Percentiles rank a stretch among this genome's conserved stretches.
These are phyloP conservation scores for Pisolithus thermaeus DNA, from an alignment of 1,284 basidiomycete genomes.

Conservation along the genomic window DNA sequence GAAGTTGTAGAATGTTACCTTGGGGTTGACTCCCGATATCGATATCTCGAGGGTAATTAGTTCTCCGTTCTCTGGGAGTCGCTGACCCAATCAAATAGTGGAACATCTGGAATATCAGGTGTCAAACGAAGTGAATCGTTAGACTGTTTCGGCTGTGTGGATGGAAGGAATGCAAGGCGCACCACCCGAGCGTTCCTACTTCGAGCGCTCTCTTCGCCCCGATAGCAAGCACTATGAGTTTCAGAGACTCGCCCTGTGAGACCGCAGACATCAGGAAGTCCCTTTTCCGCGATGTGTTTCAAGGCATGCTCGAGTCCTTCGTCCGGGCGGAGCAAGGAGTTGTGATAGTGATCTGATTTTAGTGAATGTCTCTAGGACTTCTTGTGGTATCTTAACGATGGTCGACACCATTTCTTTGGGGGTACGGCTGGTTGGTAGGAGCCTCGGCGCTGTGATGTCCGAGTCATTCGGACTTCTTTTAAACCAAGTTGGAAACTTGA, in stretches of 20 bases:
- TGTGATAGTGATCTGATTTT: slow-evolving; percentile 22
- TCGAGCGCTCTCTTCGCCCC: slow-evolving; percentile 37
- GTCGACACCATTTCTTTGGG: no score
- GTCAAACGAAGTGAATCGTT: background rate
- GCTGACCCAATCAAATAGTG: slow-evolving; percentile 39
- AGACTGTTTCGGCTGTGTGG: background rate
- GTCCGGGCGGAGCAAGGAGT: slow-evolving; percentile 17
- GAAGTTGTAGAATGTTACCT: slow-evolving; percentile 26
- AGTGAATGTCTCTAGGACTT: slow-evolving; percentile 10
- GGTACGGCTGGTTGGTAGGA: no score
- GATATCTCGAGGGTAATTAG: slow-evolving; percentile 41
- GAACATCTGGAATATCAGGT: slow-evolving; percentile 26
- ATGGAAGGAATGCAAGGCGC: slow-evolving; percentile 3
- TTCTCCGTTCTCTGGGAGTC: slow-evolving; percentile 34
- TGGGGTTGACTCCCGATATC: slow-evolving; percentile 40
- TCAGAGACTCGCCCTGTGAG: slow-evolving; percentile 38
- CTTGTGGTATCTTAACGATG: background rate
- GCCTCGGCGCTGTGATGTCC: no score
- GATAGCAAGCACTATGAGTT: slow-evolving; percentile 32
- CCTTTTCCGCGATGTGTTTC: slow-evolving; percentile 11
- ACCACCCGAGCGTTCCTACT: slow-evolving; percentile 42
- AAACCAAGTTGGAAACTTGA: no score
- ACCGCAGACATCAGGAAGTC: slow-evolving; percentile 18
- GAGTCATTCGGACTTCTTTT: no score
- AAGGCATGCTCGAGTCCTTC: slow-evolving; percentile 18